These are phyloP conservation scores for Larix sibirica DNA, from an alignment of 83 land plant species.

Conservation along the genomic window DNA sequence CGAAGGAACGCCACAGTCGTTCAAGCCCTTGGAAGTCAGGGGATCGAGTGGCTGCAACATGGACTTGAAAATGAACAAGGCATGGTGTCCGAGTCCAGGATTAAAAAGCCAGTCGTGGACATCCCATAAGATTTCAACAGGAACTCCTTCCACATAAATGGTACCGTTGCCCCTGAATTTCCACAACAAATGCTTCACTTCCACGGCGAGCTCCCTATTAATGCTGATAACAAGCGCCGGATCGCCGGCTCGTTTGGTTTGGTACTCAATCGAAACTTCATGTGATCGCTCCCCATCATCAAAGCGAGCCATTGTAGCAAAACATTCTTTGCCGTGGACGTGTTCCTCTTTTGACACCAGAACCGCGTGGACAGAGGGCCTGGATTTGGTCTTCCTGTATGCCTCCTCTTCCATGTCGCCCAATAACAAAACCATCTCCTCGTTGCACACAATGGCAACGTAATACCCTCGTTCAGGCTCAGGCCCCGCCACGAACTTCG, in stretches of 20 bases:
- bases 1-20: too few species aligned
- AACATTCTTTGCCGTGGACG: constrained; percentile 68
- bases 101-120: too few species aligned
- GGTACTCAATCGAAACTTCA: constrained; percentile 67
- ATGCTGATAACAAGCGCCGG: constrained; percentile 44
- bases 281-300: constrained; percentile 37
- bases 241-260: constrained; percentile 31
- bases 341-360: constrained; percentile 71
- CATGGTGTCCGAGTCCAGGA: too few species aligned
- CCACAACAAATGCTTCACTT: constrained; percentile 55
- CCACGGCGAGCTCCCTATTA: constrained; percentile 35
- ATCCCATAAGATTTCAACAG: too few species aligned
- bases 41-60: too few species aligned
- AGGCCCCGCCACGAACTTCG: constrained; percentile 69
- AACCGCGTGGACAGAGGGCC: constrained; percentile 45
- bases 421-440: constrained; percentile 66
- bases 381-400: constrained; percentile 47
- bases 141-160: constrained; percentile 25
- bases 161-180: constrained; percentile 63
- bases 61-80: too few species aligned
- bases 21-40: too few species aligned
- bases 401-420: constrained; percentile 77
- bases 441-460: constrained; percentile 72
- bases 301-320: constrained; percentile 56
- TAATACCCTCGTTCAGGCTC: constrained; percentile 63